A percentile compares a stretch with the other conserved stretches of the same genome.
Evolutionary conservation across 371 early-diverging fungal species (phyloP).

Genomic region (Coemansia sp.): DNA sequence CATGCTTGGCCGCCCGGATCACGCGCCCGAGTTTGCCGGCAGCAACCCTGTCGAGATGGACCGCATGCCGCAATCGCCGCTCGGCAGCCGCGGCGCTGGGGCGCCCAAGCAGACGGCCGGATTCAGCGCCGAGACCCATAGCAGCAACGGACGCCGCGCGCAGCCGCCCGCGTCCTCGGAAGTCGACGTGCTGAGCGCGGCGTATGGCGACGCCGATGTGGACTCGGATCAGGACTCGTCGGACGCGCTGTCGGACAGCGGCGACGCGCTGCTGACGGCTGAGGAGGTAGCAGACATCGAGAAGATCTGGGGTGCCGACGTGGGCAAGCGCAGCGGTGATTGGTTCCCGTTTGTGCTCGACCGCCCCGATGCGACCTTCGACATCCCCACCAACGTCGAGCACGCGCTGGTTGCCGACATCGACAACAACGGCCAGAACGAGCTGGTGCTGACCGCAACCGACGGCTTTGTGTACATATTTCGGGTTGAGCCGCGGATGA

Average conservation of each 20-base stretch:
- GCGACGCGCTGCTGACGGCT: slow-evolving; percentile 20
- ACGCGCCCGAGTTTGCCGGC: slow-evolving; percentile 2
- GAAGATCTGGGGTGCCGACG: slow-evolving; percentile 46
- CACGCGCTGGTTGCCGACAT: slow-evolving; percentile 74
- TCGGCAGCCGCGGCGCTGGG: not conserved
- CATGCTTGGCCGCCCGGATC: slow-evolving; percentile 13
- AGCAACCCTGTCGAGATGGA: slow-evolving; percentile 5
- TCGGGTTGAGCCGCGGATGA: slow-evolving; percentile 49
- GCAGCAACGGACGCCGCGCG: slow-evolving; percentile 8
- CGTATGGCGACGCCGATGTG: slow-evolving; percentile 27
- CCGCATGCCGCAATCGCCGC: not conserved
- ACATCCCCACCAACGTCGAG: slow-evolving; percentile 79
- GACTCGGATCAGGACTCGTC: slow-evolving; percentile 33
- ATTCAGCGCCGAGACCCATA: slow-evolving; percentile 20
- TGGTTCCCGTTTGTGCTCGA: slow-evolving; percentile 56
- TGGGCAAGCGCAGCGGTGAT: slow-evolving; percentile 49
- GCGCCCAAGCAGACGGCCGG: slow-evolving; percentile 9
- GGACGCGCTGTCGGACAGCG: slow-evolving; percentile 28
- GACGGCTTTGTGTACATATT: slow-evolving; percentile 79
- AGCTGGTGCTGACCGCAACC: slow-evolving; percentile 75
- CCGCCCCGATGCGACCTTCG: slow-evolving; percentile 64
- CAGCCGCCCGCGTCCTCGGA: slow-evolving; percentile 11
- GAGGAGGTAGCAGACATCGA: slow-evolving; percentile 45
- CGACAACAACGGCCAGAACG: slow-evolving; percentile 73
- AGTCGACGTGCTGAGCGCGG: slow-evolving; percentile 22